phyloP scores from a whole-genome alignment of 192 early-diverging fungal genomes.

The Helicostylum pulchrum region DNA sequence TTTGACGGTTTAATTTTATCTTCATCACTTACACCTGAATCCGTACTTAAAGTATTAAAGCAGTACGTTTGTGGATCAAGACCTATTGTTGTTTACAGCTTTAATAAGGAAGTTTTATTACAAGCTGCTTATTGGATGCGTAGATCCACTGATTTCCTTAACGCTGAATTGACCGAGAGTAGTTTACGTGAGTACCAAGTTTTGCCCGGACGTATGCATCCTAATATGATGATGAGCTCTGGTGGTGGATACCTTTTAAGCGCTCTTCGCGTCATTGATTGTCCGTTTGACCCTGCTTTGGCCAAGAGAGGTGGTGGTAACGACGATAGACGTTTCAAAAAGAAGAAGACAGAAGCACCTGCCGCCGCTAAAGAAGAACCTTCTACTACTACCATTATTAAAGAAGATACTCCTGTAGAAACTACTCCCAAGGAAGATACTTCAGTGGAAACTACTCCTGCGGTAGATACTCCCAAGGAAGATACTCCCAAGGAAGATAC shows the following conservation, averaged over 20 bases:
- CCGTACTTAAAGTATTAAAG: slow-evolving; percentile 66
- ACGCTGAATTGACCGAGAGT: slow-evolving; percentile 85
- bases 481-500: no score
- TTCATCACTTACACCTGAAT: slow-evolving; percentile 69
- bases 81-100: slow-evolving; percentile 82
- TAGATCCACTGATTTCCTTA: slow-evolving; percentile 64
- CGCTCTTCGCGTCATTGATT: slow-evolving; percentile 56
- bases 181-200: slow-evolving; percentile 89
- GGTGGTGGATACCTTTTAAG: slow-evolving; percentile 70
- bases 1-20: slow-evolving; percentile 82
- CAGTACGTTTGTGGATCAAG: slow-evolving; percentile 80
- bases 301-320: slow-evolving; percentile 9
- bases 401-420: no score
- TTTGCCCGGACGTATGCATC: slow-evolving; percentile 76
- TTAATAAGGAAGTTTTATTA: slow-evolving; percentile 61
- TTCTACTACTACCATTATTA: no score
- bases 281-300: slow-evolving; percentile 20
- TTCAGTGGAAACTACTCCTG: no score
- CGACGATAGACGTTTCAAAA: slow-evolving; percentile 1
- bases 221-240: slow-evolving; percentile 72
- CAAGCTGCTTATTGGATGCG: slow-evolving; percentile 67
- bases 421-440: no score
- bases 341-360: slow-evolving; percentile 1
- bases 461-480: no score
- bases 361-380: no score